Conservation (phyloP, 2,329 filamentous ascomycete genomes). For the Aspergillus spinulosporus region DNA sequence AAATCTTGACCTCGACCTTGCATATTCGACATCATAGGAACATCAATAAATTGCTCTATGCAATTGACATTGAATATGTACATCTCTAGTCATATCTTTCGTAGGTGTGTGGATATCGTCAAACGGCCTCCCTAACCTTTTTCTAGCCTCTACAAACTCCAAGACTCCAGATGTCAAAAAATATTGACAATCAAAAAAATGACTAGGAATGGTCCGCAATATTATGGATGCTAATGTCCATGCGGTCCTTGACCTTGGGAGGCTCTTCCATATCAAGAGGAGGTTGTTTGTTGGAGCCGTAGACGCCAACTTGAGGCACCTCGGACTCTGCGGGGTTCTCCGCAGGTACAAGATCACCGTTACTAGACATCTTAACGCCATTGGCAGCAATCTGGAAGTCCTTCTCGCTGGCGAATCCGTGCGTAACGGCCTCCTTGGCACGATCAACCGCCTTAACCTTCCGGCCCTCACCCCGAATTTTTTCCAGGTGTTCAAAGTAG, state of each 20-base stretch:
- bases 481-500: conserved; percentile 80
- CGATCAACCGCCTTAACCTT: conserved; percentile 67
- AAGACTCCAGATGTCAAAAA: conserved; percentile 23
- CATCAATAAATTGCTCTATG: conserved; percentile 4
- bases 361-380: conserved; percentile 58
- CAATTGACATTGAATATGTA: conserved; percentile 1
- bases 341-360: conserved; percentile 59
- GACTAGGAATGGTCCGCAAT: conserved; percentile 47
- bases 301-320: conserved; percentile 27
- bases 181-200: conserved; percentile 38
- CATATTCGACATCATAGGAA: conserved; percentile 48
- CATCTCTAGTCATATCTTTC: conserved; percentile 14
- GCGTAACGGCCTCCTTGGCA: conserved; percentile 64
- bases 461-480: conserved; percentile 68
- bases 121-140: conserved; percentile 26
- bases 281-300: conserved; percentile 24
- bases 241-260: conserved; percentile 49
- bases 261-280: conserved; percentile 33
- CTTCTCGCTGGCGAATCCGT: conserved; percentile 60
- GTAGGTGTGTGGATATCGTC: conserved; percentile 30
- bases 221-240: conserved; percentile 65
- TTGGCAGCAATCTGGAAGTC: conserved; percentile 65
- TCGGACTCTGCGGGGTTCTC: conserved; percentile 23
- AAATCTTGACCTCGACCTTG: no score
- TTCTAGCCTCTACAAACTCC: conserved; percentile 25